Percentiles rank a stretch among this genome's conserved stretches.
These are phyloP conservation scores for Pleomassaria siparia DNA, from an alignment of 2,329 filamentous ascomycete genomes.

Conservation along the genomic window DNA sequence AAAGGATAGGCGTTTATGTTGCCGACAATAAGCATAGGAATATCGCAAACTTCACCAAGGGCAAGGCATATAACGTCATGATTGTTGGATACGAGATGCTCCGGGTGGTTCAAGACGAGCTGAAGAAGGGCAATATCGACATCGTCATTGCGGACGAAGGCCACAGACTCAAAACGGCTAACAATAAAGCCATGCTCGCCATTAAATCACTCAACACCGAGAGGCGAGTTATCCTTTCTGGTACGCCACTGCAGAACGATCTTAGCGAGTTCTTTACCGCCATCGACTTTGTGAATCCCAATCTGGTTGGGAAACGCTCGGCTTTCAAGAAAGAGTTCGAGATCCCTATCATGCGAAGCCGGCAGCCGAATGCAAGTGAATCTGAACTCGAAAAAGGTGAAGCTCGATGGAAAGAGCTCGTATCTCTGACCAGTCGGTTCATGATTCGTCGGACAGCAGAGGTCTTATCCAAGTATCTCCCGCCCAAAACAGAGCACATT, in stretches of 20 bases:
- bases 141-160: slow-evolving; percentile 72
- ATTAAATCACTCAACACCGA: slow-evolving; percentile 65
- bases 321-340: slow-evolving; percentile 67
- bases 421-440: slow-evolving; percentile 62
- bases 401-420: slow-evolving; percentile 62
- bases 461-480: slow-evolving; percentile 66
- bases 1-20: slow-evolving; percentile 69
- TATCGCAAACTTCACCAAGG: slow-evolving; percentile 68
- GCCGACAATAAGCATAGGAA: slow-evolving; percentile 59
- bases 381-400: slow-evolving; percentile 66
- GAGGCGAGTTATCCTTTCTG: slow-evolving; percentile 64
- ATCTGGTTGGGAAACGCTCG: slow-evolving; percentile 62
- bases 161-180: slow-evolving; percentile 67
- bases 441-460: slow-evolving; percentile 68
- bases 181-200: slow-evolving; percentile 67
- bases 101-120: slow-evolving; percentile 64
- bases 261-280: slow-evolving; percentile 68
- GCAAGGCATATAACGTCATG: slow-evolving; percentile 69
- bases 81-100: slow-evolving; percentile 74
- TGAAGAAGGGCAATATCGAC: slow-evolving; percentile 67
- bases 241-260: slow-evolving; percentile 70
- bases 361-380: slow-evolving; percentile 63
- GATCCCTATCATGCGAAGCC: slow-evolving; percentile 62
- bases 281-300: slow-evolving; percentile 70
- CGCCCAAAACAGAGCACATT: slow-evolving; percentile 68